Evolutionary conservation across 768 basidiomycete species (phyloP), one percentile per base, ranked within the genome.

Genomic region (Kwoniella bestiolae): DNA sequence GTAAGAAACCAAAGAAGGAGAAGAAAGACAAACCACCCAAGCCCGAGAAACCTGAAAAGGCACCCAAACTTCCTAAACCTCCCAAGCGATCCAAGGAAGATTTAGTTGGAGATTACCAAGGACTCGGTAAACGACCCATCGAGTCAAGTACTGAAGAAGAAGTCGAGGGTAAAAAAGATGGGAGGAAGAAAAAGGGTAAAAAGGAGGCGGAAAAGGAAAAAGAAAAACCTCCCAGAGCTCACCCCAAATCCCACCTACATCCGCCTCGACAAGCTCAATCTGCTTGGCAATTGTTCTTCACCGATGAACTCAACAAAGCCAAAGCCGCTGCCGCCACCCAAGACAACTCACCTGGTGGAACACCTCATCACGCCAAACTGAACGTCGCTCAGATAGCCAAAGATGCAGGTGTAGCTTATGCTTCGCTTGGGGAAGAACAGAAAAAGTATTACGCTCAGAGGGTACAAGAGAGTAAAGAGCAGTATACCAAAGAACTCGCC

Each of bases 231-330:
- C 72, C 70, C 9, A 70, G 69, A 49, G 62, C 69, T 4, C 75
- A 75, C 50, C 83, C 86, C 60, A 93, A 90, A 82, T 93, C 93
- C 44, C 82, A 87, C 11, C 84, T 96, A 63, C 88, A 89, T 46
- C 92, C 91, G 21, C 93, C 93, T 52, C 93, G 94, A 83, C 86
- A 93, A 73, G 91, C 94, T 5, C 92, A 91, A 3, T 94, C 92
- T 3, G 91, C 93, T 60, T 96, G 94, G 94, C 94, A 96, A 81
- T 86, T 96, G 47, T 96, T 92, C 82, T 95, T 96, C 79, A 92
- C 92, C 25, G 92, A 95, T 78, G 94, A 91, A 88, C 93, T 96
- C 69, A 90, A 92, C 79, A 86, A 75, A 32, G 79, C 80, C n/a
- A 82, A 80, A 65, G 73, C n/a, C n/a, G n/a, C 72, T 7, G 69